Conservation (phyloP, 805 yeast species). For the Schwanniomyces pseudopolymorphus region DNA sequence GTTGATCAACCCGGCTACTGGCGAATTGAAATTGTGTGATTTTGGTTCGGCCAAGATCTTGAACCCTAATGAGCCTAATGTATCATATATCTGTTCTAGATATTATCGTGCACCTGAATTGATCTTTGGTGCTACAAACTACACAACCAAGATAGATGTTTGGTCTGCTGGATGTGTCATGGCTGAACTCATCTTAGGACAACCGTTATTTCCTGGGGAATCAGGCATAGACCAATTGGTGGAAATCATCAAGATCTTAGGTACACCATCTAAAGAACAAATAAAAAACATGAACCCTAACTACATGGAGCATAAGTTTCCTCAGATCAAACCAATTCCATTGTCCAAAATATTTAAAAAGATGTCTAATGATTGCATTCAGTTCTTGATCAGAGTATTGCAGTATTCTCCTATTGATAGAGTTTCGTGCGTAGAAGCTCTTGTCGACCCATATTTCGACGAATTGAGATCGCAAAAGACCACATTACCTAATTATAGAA, state of each 20-base stretch:
- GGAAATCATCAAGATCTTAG: constrained; percentile 92
- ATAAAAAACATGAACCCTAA: constrained; percentile 94
- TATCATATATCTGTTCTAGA: constrained; percentile 92
- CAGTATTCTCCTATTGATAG: constrained; percentile 71
- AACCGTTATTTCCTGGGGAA: constrained; percentile 97
- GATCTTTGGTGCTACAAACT: constrained; percentile 94
- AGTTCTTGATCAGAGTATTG: constrained; percentile 54
- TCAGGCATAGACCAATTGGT: constrained; percentile 96
- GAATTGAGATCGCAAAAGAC: constrained; percentile 44
- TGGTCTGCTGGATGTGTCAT: constrained; percentile 99
- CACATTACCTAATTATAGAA: constrained; percentile 44
- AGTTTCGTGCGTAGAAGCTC: constrained; percentile 55
- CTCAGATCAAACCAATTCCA: constrained; percentile 79
- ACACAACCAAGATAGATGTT: constrained; percentile 93
- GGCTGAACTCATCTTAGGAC: constrained; percentile 94
- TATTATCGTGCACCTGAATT: constrained; percentile 97
- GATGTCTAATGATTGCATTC: constrained; percentile 52
- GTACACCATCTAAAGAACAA: constrained; percentile 92
- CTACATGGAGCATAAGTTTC: constrained; percentile 96
- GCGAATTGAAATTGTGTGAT: constrained; percentile 89
- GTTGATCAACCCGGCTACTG: constrained; percentile 80
- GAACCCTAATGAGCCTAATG: constrained; percentile 89
- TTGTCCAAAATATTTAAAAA: constrained; percentile 63
- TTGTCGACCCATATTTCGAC: constrained; percentile 55
- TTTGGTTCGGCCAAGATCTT: constrained; percentile 94